Conservation (phyloP, 2,329 filamentous ascomycete genomes). For the Penicillium sp. region DNA sequence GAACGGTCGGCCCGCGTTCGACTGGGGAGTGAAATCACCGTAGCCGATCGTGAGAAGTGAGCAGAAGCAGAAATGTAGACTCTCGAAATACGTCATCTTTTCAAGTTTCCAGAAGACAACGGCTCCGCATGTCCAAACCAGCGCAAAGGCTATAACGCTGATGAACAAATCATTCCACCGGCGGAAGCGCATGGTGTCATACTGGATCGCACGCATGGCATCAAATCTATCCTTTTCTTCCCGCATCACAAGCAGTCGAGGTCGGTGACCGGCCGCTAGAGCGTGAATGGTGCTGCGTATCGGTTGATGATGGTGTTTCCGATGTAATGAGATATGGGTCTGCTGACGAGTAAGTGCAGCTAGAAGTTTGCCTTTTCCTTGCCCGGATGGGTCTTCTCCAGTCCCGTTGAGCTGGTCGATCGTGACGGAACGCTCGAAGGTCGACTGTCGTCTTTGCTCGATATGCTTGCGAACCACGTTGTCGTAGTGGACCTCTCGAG, state of each 20-base stretch:
- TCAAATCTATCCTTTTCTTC: slow-evolving; percentile 73
- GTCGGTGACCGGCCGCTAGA: slow-evolving; percentile 29
- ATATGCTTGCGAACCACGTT: slow-evolving; percentile 66
- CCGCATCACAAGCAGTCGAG: slow-evolving; percentile 61
- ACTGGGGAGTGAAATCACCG: slow-evolving; percentile 76
- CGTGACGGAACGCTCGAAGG: slow-evolving; percentile 59
- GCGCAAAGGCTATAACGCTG: slow-evolving; percentile 69
- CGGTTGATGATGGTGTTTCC: slow-evolving; percentile 14
- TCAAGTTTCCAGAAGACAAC: slow-evolving; percentile 72
- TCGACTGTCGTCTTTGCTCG: slow-evolving; percentile 57
- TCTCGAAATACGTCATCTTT: slow-evolving; percentile 70
- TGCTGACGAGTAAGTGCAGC: slow-evolving; percentile 9
- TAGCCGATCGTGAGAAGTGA: slow-evolving; percentile 86
- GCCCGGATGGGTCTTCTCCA: slow-evolving; percentile 10
- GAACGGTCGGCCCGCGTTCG: slow-evolving; percentile 78
- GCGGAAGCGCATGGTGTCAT: slow-evolving; percentile 65
- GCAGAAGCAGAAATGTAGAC: slow-evolving; percentile 85
- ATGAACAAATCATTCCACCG: slow-evolving; percentile 74
- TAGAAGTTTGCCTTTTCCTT: background rate
- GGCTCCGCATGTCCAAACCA: slow-evolving; percentile 82
- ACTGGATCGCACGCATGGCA: slow-evolving; percentile 81
- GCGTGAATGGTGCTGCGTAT: slow-evolving; percentile 30
- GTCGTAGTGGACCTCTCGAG: slow-evolving; percentile 61
- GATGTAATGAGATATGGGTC: slow-evolving; percentile 11
- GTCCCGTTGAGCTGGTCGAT: background rate